phyloP scores from a whole-genome alignment of 2,329 filamentous ascomycete genomes.

The Sphaerulina musiva region DNA sequence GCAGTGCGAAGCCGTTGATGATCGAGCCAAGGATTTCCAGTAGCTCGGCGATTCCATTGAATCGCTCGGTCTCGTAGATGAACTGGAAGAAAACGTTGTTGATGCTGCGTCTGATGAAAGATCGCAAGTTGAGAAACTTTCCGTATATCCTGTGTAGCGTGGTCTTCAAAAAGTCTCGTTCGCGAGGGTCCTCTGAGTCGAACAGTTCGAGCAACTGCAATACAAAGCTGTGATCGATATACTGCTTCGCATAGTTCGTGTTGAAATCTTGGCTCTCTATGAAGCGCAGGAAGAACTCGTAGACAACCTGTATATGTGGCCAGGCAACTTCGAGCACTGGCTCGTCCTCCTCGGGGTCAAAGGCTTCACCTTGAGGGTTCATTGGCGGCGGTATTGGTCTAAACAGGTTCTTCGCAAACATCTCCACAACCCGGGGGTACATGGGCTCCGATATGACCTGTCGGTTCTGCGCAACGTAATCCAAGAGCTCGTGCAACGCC shows the following conservation, averaged over 20 bases:
- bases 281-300: conserved; percentile 97
- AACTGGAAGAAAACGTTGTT: conserved; percentile 99
- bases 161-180: conserved; percentile 96
- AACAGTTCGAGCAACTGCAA: conserved; percentile 93
- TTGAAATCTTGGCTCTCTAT: conserved; percentile 99
- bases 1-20: conserved; percentile 96
- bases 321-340: conserved; percentile 96
- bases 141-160: conserved; percentile 97
- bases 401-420: conserved; percentile 99
- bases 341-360: conserved; percentile 97
- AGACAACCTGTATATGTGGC: conserved; percentile 98
- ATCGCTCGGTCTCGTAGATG: conserved; percentile 95
- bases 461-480: conserved; percentile 97
- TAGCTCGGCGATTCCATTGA: conserved; percentile 95
- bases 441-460: conserved; percentile 98
- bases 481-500: conserved; percentile 88
- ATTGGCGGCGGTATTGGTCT: conserved; percentile 93
- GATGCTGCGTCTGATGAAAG: conserved; percentile 95
- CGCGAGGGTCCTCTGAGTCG: conserved; percentile 93
- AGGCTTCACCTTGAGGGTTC: conserved; percentile 95
- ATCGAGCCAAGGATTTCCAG: conserved; percentile 96
- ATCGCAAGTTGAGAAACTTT: conserved; percentile 95
- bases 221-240: conserved; percentile 97
- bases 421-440: conserved; percentile 97
- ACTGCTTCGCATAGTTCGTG: conserved; percentile 97